Evolutionary conservation across 805 yeast genomes (phyloP), one percentile per base, ranked within the genome.

Genomic region (Wickerhamomyces hampshirensis): DNA sequence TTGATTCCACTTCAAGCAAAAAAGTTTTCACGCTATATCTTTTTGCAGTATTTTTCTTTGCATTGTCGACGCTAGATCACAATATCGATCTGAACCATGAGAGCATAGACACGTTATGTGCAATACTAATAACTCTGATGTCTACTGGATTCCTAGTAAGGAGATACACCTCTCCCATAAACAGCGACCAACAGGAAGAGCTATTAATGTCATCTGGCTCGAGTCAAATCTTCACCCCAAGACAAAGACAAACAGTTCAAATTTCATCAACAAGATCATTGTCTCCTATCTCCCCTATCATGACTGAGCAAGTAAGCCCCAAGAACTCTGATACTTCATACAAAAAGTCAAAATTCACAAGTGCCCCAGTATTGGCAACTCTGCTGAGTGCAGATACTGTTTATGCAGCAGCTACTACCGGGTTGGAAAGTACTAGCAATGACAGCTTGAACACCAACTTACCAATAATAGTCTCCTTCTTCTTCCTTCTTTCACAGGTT

Each of bases 401-500:
- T 4, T 2, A 31, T 11, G 53, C 46, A 11, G 14, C 12, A n/a
- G 24, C n/a, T n/a, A 16, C 28, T 28, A 16, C 21, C 9, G 15
- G 23, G 11, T 21, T 18, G 15, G 4, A n/a, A n/a, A n/a, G n/a
- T 28, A 15, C 30, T 28, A 4, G 15, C 27, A 12, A 6, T 23
- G 9, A 5, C 33, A 7, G 29, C 31, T 11, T 34, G 37, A 38
- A 24, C 27, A n/a, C 19, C 12, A 3, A 34, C 43, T 12, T 39
- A 6, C 42, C 43, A 39, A 62, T 71, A 4, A 53, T 56, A 6
- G 60, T 51, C 7, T 39, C 42, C 2, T 34, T 33, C 14, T 42
- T 53, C 7, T 59, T 46, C 18, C 53, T 53, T 26, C 44, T 31
- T 2, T 46, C 53, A 9, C 60, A 68, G 28, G 48, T 59, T 44